These are phyloP conservation scores for Trypanosomatidae sp. DNA, from an alignment of 208 protist genomes.

Conservation along the genomic window DNA sequence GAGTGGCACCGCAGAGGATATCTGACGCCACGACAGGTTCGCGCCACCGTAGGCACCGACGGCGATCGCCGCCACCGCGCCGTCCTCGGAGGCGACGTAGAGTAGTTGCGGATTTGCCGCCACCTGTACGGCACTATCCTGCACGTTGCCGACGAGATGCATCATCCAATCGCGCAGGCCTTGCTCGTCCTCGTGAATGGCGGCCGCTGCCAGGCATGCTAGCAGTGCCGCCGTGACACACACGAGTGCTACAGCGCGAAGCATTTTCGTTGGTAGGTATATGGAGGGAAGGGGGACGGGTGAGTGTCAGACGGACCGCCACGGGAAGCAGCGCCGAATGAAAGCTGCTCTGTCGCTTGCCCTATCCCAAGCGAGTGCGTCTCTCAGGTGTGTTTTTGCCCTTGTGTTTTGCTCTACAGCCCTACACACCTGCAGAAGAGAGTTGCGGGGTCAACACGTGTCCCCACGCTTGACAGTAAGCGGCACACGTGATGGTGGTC, in stretches of 20 bases:
- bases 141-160: conserved; percentile 73
- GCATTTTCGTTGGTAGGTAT: background rate
- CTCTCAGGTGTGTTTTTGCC: background rate
- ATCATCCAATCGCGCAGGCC: conserved; percentile 82
- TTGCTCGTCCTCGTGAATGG: conserved; percentile 89
- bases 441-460: background rate
- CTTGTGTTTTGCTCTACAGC: background rate
- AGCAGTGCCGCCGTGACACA: conserved; percentile 4
- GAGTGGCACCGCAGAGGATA: conserved; percentile 43
- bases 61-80: conserved; percentile 65
- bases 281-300: too few species aligned
- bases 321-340: background rate
- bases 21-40: conserved; percentile 63
- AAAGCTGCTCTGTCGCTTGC: background rate
- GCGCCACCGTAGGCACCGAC: conserved; percentile 23
- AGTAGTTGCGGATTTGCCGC: conserved; percentile 34
- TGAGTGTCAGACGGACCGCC: background rate
- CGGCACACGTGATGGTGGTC: background rate
- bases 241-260: background rate
- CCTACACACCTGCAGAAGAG: background rate
- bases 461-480: background rate
- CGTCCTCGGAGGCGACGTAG: conserved; percentile 59
- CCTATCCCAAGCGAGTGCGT: background rate
- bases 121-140: conserved; percentile 51
- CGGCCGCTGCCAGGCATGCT: conserved; percentile 11